Evolutionary conservation across 2,329 filamentous ascomycete species (phyloP), one percentile per base, ranked within the genome.

Genomic region (Hirsutella minnesotensis): DNA sequence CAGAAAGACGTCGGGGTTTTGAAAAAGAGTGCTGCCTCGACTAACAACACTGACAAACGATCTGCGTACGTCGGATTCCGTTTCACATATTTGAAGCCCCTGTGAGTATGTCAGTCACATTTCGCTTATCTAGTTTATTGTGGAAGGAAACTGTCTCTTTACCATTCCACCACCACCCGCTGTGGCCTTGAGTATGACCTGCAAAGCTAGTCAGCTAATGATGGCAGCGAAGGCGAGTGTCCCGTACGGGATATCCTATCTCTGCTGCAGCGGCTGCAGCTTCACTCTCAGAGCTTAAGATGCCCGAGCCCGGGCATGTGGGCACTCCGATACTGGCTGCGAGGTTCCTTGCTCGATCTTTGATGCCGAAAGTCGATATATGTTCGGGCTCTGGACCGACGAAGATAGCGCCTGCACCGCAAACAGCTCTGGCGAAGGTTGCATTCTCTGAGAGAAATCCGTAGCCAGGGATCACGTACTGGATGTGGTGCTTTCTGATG

Each of bases 141-240:
- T 10, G 9, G 9, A 13, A 31, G 10, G n/a, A 15, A 15, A 10
- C 15, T 34, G 15, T 4, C n/a, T 24, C 12, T 16, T 36, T 9
- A 37, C 40, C 67, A 82, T 81, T 3, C 79, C 79, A 4, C 79
- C 81, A 2, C 80, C 78, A 4, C 75, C 75, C 22, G 68, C 75
- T 0, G 75, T 73, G 1, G 75, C 75, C 56, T 84, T 84, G 27
- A 78, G 62, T 55, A 63, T 62, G n/a, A 39, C 16, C 40, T 41
- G 10, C 8, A 18, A 12, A 5, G 33, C 15, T 34, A 8, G 15
- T 34, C 33, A 34, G 16, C 9, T 4, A 15, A 34, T 3, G 8
- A 8, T 9, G n/a, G 9, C 15, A 7, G 15, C n/a, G 4, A 34
- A 18, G 15, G 15, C 18, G 18, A 36, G 34, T 13, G 34, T 12